Base-by-base conservation (phyloP, 1,284 basidiomycete genomes). In the Ceratobasidium sp. region DNA sequence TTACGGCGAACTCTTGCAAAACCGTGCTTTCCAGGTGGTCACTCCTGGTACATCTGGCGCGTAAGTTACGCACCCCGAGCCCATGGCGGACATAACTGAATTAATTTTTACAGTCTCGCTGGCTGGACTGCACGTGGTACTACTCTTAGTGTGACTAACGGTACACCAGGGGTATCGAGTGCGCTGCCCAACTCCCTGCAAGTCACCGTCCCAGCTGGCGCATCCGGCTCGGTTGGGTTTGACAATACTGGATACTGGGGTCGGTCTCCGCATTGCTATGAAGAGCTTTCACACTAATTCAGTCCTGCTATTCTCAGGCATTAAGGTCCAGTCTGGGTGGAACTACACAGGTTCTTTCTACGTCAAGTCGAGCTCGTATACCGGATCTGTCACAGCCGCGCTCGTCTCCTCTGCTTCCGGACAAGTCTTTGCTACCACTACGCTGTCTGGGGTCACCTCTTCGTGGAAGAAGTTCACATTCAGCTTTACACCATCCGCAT, bases 261-360 rank as follows among this genome's bases (percentile, higher is more conserved):
- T 73, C 12, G 50, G 78, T 64, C 9, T 2, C 17, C n/a, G n/a
- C n/a, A n/a, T n/a, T n/a, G n/a, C n/a, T n/a, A n/a, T n/a, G n/a
- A n/a, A n/a, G n/a, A n/a, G n/a, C n/a, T n/a, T n/a, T n/a, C n/a
- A n/a, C n/a, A n/a, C n/a, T n/a, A n/a, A n/a, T n/a, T n/a, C n/a
- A n/a, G n/a, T n/a, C n/a, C n/a, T n/a, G n/a, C n/a, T n/a, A n/a
- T n/a, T n/a, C n/a, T 80, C 85, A 81, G 92, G 92, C 89, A 81
- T 93, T 83, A 90, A 90, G 61, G 87, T 93, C 33, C 85, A 90
- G 59, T 82, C 87, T 0, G 83, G 85, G 0, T 89, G 88, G 84
- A 89, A 86, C 0, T 93, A 94, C 83, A 89, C 86, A 17, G 91
- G 89, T 0, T 92, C 91, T 0, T 89, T 93, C 81, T 92, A 87